Conservation (phyloP, 2,329 filamentous ascomycete genomes). For the Claviceps sp. region DNA sequence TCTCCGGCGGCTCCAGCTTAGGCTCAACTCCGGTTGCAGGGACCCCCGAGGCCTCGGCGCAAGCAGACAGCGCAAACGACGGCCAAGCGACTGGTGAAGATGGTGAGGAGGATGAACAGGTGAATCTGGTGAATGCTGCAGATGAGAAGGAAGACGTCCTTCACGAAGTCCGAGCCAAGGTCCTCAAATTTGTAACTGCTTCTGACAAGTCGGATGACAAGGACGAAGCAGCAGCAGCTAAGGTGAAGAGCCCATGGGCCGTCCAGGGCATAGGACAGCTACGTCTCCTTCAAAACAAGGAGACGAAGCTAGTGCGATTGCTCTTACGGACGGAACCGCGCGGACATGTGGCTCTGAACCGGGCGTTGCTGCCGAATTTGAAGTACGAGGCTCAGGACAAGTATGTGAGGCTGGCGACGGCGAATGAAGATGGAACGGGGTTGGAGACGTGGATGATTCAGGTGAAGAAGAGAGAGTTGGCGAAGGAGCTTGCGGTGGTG, state of each 20-base stretch:
- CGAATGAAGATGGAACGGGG: conserved; percentile 42
- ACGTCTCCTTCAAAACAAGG: conserved; percentile 60
- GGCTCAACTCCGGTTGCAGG: conserved; percentile 45
- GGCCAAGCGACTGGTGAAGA: conserved; percentile 37
- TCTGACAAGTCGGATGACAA: conserved; percentile 23
- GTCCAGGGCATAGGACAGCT: conserved; percentile 59
- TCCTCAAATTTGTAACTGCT: conserved; percentile 43
- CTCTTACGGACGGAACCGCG: conserved; percentile 63
- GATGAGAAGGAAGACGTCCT: conserved; percentile 61
- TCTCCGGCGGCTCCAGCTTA: conserved; percentile 46
- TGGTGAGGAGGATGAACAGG: conserved; percentile 50
- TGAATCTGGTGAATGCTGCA: conserved; percentile 53
- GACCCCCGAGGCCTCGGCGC: conserved; percentile 42
- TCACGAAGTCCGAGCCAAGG: conserved; percentile 59
- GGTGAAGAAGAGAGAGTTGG: conserved; percentile 50
- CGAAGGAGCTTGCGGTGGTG: conserved; percentile 36
- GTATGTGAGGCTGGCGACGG: conserved; percentile 44
- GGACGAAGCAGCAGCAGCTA: conserved; percentile 24
- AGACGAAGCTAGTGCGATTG: conserved; percentile 51
- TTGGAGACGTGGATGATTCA: conserved; percentile 60
- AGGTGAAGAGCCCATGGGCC: conserved; percentile 48
- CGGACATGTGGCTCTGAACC: conserved; percentile 63
- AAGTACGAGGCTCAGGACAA: conserved; percentile 49
- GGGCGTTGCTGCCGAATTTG: conserved; percentile 44
- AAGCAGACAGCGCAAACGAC: conserved; percentile 27